These are phyloP conservation scores for Cyclotella baltica DNA, from an alignment of 108 stramenopile genomes.

Conservation along the genomic window DNA sequence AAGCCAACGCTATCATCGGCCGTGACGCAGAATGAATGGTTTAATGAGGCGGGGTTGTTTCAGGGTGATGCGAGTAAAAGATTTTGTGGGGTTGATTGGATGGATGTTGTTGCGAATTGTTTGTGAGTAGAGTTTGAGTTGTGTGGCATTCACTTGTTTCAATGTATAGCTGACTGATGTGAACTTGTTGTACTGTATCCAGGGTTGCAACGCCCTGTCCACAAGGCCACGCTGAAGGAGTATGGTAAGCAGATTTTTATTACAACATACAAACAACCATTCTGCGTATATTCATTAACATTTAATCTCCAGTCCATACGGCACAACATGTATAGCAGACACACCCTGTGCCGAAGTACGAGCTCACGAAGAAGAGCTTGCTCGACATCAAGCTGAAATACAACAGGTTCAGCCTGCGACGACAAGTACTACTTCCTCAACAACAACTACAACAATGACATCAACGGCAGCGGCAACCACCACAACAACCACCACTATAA, in stretches of 20 bases:
- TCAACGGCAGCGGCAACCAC: not conserved
- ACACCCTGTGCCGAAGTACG: conserved; percentile 11
- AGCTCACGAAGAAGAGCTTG: too few relatives aligned
- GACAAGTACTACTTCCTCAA: too few relatives aligned
- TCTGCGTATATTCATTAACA: too few relatives aligned
- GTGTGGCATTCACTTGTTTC: not conserved
- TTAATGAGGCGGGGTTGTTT: not conserved
- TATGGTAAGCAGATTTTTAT: too few relatives aligned
- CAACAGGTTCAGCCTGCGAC: too few relatives aligned
- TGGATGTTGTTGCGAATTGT: not conserved
- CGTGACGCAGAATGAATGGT: conserved; percentile 9
- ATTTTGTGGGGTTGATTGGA: conserved; percentile 15
- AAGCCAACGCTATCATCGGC: conserved; percentile 1
- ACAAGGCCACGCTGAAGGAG: conserved; percentile 7
- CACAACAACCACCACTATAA: not conserved
- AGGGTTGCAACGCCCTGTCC: conserved; percentile 10
- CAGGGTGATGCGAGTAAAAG: conserved; percentile 4
- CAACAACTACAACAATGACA: not conserved
- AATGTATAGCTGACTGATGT: not conserved
- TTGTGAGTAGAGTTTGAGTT: too few relatives aligned
- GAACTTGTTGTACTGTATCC: not conserved
- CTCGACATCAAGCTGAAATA: too few relatives aligned
- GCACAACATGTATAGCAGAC: conserved; percentile 1
- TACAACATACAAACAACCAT: too few relatives aligned
- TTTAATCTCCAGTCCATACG: too few relatives aligned